These are phyloP conservation scores for Phallus indusiatus DNA, from an alignment of 768 basidiomycete species.

Conservation along the genomic window DNA sequence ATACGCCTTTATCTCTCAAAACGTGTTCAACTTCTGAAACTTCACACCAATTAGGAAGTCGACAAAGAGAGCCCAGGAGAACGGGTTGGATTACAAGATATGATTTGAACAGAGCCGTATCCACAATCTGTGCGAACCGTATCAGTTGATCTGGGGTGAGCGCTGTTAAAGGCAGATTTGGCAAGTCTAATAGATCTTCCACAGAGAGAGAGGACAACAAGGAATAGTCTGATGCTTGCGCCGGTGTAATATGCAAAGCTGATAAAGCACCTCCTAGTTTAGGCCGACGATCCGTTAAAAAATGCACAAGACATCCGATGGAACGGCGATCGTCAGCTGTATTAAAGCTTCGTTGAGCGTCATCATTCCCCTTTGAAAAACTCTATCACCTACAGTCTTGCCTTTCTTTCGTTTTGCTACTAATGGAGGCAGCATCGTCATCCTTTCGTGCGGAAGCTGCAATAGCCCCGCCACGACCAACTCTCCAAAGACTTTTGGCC, in stretches of 20 bases:
- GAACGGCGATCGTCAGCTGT: slow-evolving; percentile 54
- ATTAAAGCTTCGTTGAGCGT: not conserved
- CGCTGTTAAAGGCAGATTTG: slow-evolving; percentile 59
- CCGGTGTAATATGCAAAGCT: slow-evolving; percentile 56
- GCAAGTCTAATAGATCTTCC: slow-evolving; percentile 68
- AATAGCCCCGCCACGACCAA: slow-evolving; percentile 45
- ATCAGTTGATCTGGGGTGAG: slow-evolving; percentile 80
- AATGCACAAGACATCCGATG: slow-evolving; percentile 80
- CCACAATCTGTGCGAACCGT: slow-evolving; percentile 86
- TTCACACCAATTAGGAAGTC: slow-evolving; percentile 95
- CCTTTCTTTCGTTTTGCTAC: slow-evolving; percentile 25
- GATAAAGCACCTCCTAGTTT: slow-evolving; percentile 73
- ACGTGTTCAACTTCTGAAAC: slow-evolving; percentile 89
- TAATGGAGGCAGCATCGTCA: slow-evolving; percentile 52
- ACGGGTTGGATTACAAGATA: slow-evolving; percentile 76
- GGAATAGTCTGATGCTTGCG: slow-evolving; percentile 57
- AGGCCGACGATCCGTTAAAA: slow-evolving; percentile 82
- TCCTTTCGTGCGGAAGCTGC: slow-evolving; percentile 36
- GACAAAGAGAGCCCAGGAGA: slow-evolving; percentile 77
- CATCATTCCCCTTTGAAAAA: not conserved
- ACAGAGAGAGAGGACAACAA: slow-evolving; percentile 64
- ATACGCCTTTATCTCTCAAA: slow-evolving; percentile 62
- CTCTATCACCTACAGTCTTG: slow-evolving; percentile 13
- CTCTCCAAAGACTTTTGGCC: slow-evolving; percentile 43
- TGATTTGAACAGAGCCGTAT: slow-evolving; percentile 91